These are phyloP conservation scores for Rhynchosporium secalis DNA, from an alignment of 2,329 filamentous ascomycete species.

Conservation along the genomic window DNA sequence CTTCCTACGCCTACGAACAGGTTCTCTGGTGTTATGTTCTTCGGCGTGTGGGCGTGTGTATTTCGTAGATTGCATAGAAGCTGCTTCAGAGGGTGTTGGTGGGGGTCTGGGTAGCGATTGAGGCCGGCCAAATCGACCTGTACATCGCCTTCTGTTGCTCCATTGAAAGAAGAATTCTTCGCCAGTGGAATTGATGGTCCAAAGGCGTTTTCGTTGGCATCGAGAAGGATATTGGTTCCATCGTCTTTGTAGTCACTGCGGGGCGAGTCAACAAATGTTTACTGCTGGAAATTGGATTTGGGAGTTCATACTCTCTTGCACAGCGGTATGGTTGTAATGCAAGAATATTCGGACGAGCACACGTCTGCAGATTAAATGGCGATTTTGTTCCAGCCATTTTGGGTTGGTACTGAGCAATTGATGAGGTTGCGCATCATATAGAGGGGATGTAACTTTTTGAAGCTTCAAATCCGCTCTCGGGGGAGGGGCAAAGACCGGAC, in stretches of 20 bases:
- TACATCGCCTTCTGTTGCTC: constrained; percentile 41
- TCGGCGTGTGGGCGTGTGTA: constrained; percentile 75
- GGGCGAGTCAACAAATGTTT: constrained; percentile 37
- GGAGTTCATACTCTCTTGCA: constrained; percentile 69
- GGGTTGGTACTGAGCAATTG: constrained; percentile 6
- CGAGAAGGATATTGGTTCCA: constrained; percentile 90
- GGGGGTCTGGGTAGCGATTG: constrained; percentile 94
- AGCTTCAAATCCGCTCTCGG: constrained; percentile 9
- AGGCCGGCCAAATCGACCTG: constrained; percentile 77
- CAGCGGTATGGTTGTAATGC: constrained; percentile 77
- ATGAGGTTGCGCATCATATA: constrained; percentile 11
- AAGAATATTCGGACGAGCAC: constrained; percentile 75
- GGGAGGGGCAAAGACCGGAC: neutral
- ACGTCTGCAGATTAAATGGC: constrained; percentile 71
- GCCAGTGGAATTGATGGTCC: constrained; percentile 71
- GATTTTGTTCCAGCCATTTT: constrained; percentile 44
- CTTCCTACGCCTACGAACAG: constrained; percentile 94
- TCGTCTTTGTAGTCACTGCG: constrained; percentile 97
- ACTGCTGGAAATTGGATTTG: constrained; percentile 14
- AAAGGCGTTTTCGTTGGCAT: constrained; percentile 97
- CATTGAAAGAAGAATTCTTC: constrained; percentile 44
- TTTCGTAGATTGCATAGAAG: constrained; percentile 85
- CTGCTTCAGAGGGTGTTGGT: constrained; percentile 85
- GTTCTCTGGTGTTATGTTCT: constrained; percentile 73
- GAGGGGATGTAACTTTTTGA: constrained; percentile 18